Evolutionary conservation across 148 eudicot genomes (phyloP), one percentile per base, ranked within the genome.

Genomic region (Amaranthus palmeri): DNA sequence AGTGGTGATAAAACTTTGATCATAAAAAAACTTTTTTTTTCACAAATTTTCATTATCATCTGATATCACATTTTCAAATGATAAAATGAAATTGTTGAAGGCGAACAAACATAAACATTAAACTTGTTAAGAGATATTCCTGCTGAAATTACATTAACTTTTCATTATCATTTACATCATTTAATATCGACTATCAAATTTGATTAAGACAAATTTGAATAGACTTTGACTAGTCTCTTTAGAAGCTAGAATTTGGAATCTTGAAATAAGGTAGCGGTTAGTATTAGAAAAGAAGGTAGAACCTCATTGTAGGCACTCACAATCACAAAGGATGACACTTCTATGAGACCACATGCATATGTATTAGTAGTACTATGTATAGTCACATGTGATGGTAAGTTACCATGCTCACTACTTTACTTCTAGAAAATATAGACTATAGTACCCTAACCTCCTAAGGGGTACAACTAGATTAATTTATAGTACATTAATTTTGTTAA

Each of bases 161-260:
- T 25, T 25, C 36, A 25, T 25, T 25, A 25, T 25, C 36, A 25
- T 25, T 25, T 2, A 25, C 36, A 25, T 25, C 36, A 25, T 25
- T 25, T 25, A 25, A 25, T 25, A 25, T 2, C 36, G 36, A 58
- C 3, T 17, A 43, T 43, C 5, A 17, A 62, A 44, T 14, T 12
- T 43, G 50, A 62, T 49, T 62, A 65, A 0, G 53, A 36, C 11
- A 40, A 65, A 65, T 65, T 65, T 52, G 7, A 52, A 45, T 65
- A 65, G 52, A 46, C 68, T 17, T 3, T 53, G 54, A 17, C 6
- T 65, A 25, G 11, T 49, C 40, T 11, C 4, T 43, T 42, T 5
- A 48, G 49, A 65, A 65, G 69, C 69, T 47, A 65, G 18, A 54
- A 65, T 65, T 65, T 65, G 69, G 69, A 65, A 65, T 49, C 54